Evolutionary conservation across 1,139 yeast species (phyloP).

Genomic region (Geotrichum phurueaensis): DNA sequence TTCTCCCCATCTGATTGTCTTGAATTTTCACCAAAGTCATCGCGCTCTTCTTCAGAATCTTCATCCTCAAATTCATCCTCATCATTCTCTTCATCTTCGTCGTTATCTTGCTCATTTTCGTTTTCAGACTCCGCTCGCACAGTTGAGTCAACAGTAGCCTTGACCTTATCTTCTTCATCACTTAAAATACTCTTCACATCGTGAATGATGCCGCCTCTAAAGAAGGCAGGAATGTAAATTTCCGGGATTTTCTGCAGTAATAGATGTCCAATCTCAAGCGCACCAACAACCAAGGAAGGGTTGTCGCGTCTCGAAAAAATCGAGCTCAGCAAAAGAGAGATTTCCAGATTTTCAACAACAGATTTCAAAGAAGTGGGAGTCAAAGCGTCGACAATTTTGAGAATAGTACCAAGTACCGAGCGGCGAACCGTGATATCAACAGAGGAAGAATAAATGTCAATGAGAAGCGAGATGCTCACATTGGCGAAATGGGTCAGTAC

Average conservation of each 20-base stretch:
- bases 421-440: conserved; percentile 65
- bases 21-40: not conserved
- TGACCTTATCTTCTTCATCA: not conserved
- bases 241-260: conserved; percentile 45
- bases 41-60: conserved; percentile 28
- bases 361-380: conserved; percentile 23
- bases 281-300: conserved; percentile 45
- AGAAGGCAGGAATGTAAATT: conserved; percentile 46
- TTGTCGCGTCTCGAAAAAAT: conserved; percentile 53
- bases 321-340: conserved; percentile 51
- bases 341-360: conserved; percentile 30
- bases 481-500: conserved; percentile 41
- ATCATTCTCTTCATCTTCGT: conserved; percentile 23
- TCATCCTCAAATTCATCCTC: conserved; percentile 25
- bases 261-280: conserved; percentile 46
- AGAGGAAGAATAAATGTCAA: conserved; percentile 68
- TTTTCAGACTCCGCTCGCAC: conserved; percentile 19
- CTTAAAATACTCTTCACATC: conserved; percentile 39
- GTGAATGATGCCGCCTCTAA: conserved; percentile 64
- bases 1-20: not conserved
- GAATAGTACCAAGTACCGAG: conserved; percentile 50
- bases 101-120: conserved; percentile 20
- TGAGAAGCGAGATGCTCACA: conserved; percentile 52
- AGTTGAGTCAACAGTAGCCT: not conserved
- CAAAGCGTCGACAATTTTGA: conserved; percentile 44